These are phyloP conservation scores for Saksenaea oblongispora DNA, from an alignment of 371 early-diverging fungal genomes.

Conservation along the genomic window DNA sequence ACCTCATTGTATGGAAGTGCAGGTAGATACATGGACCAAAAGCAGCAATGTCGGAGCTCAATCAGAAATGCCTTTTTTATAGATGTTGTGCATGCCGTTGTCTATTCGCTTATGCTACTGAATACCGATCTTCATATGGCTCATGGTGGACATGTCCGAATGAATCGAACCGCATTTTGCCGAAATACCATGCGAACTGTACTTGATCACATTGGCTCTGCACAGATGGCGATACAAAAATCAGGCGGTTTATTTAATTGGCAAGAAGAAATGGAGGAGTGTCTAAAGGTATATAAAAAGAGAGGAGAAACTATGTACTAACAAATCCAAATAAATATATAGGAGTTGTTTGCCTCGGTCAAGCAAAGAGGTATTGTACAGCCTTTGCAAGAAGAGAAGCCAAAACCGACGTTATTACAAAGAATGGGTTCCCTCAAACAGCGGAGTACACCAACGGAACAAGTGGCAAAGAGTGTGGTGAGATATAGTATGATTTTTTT, in stretches of 20 bases:
- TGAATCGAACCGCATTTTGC: slow-evolving; percentile 52
- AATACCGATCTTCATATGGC: slow-evolving; percentile 90
- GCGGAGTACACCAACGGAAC: not conserved
- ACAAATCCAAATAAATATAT: not conserved
- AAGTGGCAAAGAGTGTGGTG: not conserved
- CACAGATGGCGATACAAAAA: not conserved
- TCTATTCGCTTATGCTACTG: slow-evolving; percentile 82
- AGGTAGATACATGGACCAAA: slow-evolving; percentile 14
- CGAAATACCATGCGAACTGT: slow-evolving; percentile 54
- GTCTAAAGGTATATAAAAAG: slow-evolving; percentile 8
- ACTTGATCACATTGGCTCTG: slow-evolving; percentile 26
- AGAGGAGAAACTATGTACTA: not conserved
- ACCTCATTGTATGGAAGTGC: slow-evolving; percentile 41
- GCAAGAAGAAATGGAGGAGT: slow-evolving; percentile 15
- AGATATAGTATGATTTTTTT: slow-evolving; percentile 1
- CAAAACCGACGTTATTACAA: slow-evolving; percentile 3
- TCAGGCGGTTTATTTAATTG: slow-evolving; percentile 6
- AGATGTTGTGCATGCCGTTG: slow-evolving; percentile 78
- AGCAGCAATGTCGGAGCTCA: not conserved
- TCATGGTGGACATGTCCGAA: slow-evolving; percentile 49
- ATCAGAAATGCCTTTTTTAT: not conserved
- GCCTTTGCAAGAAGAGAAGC: slow-evolving; percentile 2
- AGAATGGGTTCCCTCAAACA: slow-evolving; percentile 11
- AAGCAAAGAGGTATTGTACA: slow-evolving; percentile 19
- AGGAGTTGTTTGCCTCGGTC: slow-evolving; percentile 16